Evolutionary conservation across 2,329 filamentous ascomycete genomes (phyloP), one percentile per base, ranked within the genome.

Genomic region (Colletotrichum theobromicola): DNA sequence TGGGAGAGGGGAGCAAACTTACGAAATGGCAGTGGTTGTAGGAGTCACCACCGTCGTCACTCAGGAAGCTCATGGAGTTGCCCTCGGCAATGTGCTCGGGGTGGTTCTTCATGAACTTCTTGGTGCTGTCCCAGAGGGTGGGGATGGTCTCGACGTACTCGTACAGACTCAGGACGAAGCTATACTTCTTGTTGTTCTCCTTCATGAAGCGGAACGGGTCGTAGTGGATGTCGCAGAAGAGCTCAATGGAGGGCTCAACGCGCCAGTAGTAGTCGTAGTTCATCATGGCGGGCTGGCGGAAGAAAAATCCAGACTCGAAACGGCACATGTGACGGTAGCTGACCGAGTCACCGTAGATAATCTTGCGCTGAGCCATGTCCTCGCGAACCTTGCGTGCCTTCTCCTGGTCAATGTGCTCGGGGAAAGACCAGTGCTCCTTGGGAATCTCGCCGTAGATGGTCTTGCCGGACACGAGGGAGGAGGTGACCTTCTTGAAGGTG

Each of bases 211-310:
- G 95, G 93, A 99, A 99, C 9, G 97, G 94, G 82, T 99, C 97
- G 85, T 98, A 98, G 85, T 95, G 90, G 81, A 99, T 90, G 82
- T 99, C 97, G 86, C 97, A 99, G 90, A 92, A 98, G 76, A 99
- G 93, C 88, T 98, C 94, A 82, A 99, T 93, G 85, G 94, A 97
- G 79, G 97, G 97, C 89, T 99, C 97, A 16, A 99, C 97, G 79
- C 97, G 95, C 97, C 97, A 99, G 90, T 99, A 99, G 91, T 95
- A 99, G 83, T 99, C 97, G 85, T 98, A 99, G 83, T 98, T 95
- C 84, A 94, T 87, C 94, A 99, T 96, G 78, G 98, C 87, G 34
- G 92, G 91, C 84, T 99, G 97, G 76, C 94, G 95, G 92, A 98
- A 99, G 90, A 99, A 99, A 90, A 99, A 99, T 50, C 97, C 97